These are phyloP conservation scores for Nematocida sp. DNA, from an alignment of 371 early-diverging fungal species.

Conservation along the genomic window DNA sequence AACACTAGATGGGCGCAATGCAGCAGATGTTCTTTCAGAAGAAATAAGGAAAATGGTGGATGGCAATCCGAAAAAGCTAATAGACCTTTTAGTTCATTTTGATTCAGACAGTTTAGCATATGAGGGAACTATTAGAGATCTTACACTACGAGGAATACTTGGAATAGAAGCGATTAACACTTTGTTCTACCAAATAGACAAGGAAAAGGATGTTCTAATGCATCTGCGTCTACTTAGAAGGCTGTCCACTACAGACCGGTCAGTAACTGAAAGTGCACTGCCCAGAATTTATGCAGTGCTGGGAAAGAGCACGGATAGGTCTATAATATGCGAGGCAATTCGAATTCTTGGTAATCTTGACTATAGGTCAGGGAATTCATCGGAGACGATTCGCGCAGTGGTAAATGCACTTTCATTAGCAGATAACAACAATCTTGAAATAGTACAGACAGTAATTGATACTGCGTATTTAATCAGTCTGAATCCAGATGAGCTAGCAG, in stretches of 20 bases:
- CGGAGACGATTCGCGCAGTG: constrained; percentile 14
- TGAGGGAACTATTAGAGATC: constrained; percentile 45
- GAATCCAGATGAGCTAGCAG: constrained; percentile 42
- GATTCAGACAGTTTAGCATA: constrained; percentile 39
- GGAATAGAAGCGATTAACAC: constrained; percentile 13
- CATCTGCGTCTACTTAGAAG: constrained; percentile 35
- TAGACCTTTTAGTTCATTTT: constrained; percentile 40
- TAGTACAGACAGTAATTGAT: constrained; percentile 41
- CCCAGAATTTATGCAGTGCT: background rate
- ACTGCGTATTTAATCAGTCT: constrained; percentile 36
- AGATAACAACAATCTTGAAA: background rate
- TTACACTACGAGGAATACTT: constrained; percentile 46
- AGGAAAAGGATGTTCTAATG: background rate
- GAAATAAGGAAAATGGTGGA: constrained; percentile 44
- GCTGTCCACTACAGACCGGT: constrained; percentile 43
- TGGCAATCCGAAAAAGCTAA: constrained; percentile 12
- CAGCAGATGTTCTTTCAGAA: constrained; percentile 37
- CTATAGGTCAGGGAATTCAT: constrained; percentile 37
- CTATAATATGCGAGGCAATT: constrained; percentile 13
- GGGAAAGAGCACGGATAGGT: background rate
- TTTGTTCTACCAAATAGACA: constrained; percentile 16
- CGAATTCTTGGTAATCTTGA: constrained; percentile 44
- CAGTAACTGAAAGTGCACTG: constrained; percentile 28
- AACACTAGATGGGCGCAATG: constrained; percentile 44
- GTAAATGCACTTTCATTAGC: background rate